Percentiles rank a stretch among this genome's conserved stretches.
Evolutionary conservation across 2,329 filamentous ascomycete species (phyloP).

Genomic region (Microsporum audouinii): DNA sequence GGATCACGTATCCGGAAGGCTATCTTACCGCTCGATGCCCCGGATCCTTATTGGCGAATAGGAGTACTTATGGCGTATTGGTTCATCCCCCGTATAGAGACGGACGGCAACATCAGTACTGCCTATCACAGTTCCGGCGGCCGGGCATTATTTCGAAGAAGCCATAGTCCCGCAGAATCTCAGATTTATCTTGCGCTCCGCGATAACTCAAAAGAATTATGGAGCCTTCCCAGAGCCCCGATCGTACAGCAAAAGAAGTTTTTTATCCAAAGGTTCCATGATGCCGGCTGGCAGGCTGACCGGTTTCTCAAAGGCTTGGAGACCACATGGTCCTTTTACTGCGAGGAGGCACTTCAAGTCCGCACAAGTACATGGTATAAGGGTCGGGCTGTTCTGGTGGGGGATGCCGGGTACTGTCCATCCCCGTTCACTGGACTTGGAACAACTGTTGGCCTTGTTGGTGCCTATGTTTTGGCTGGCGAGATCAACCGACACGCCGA

Average conservation of each 20-base stretch:
- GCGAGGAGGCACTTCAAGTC: slow-evolving; percentile 29
- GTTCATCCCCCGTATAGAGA: slow-evolving; percentile 17
- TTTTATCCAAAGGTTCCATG: slow-evolving; percentile 22
- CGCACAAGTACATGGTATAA: slow-evolving; percentile 22
- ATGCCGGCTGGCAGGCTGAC: slow-evolving; percentile 30
- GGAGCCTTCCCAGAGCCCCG: not conserved
- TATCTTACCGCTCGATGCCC: slow-evolving; percentile 23
- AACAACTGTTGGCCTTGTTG: slow-evolving; percentile 26
- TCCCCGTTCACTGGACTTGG: slow-evolving; percentile 28
- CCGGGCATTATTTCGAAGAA: slow-evolving; percentile 18
- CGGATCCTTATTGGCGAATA: slow-evolving; percentile 13
- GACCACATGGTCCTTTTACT: slow-evolving; percentile 35
- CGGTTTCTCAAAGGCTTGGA: slow-evolving; percentile 31
- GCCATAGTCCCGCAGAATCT: slow-evolving; percentile 15
- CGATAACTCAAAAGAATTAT: not conserved
- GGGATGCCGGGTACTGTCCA: slow-evolving; percentile 29
- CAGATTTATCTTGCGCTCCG: slow-evolving; percentile 17
- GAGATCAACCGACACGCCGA: slow-evolving; percentile 25
- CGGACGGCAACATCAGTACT: slow-evolving; percentile 14
- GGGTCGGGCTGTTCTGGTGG: slow-evolving; percentile 30
- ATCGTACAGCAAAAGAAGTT: slow-evolving; percentile 17
- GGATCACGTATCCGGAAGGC: slow-evolving; percentile 39
- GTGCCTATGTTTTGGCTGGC: slow-evolving; percentile 47
- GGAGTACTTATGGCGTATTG: slow-evolving; percentile 22
- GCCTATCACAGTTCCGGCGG: slow-evolving; percentile 16